phyloP scores from a whole-genome alignment of 208 protist species.

The Spongospora subterranea region DNA sequence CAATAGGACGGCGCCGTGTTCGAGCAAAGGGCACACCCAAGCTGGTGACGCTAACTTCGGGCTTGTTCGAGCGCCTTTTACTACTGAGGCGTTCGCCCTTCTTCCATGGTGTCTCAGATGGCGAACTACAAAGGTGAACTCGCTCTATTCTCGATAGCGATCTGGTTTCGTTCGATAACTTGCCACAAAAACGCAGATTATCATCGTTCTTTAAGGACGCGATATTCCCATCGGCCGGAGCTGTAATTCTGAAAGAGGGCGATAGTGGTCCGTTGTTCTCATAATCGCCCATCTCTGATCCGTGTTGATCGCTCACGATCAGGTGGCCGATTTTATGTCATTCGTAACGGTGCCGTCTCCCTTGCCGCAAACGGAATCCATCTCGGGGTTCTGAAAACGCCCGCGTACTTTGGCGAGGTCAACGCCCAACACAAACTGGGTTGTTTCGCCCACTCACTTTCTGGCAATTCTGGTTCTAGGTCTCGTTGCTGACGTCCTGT shows the following conservation, averaged over 20 bases:
- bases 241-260: constrained; percentile 34
- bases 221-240: neutral
- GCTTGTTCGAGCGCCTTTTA: constrained; percentile 42
- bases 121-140: constrained; percentile 12
- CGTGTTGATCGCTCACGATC: neutral
- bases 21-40: no score
- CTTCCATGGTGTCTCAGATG: constrained; percentile 49
- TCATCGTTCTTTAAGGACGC: constrained; percentile 51
- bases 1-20: no score
- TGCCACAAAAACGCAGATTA: constrained; percentile 7
- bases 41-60: constrained; percentile 33
- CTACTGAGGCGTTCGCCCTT: neutral
- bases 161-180: no score
- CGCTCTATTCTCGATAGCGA: neutral
- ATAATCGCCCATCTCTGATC: neutral
- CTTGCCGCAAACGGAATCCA: neutral
- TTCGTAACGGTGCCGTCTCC: constrained; percentile 26
- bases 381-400: constrained; percentile 32
- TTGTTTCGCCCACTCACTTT: neutral
- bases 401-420: constrained; percentile 23
- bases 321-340: constrained; percentile 27
- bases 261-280: neutral
- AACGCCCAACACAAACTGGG: neutral
- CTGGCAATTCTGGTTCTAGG: neutral
- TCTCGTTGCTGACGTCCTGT: constrained; percentile 13